Conservation (phyloP, 108 stramenopile species). For the Cyclostephanos tholiformis region DNA sequence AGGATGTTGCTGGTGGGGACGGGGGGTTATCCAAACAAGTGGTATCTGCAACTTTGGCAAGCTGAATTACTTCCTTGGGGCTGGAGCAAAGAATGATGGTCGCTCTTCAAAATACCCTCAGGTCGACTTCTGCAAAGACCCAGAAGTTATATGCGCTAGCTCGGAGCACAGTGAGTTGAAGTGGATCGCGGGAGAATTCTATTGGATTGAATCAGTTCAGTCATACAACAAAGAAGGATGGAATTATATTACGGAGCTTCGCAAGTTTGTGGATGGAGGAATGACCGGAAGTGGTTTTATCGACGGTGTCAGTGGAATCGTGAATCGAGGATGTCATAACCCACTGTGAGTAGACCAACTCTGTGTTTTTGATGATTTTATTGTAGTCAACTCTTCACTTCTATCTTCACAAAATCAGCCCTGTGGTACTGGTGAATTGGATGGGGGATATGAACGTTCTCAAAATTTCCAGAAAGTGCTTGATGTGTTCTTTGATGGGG, state of each 20-base stretch:
- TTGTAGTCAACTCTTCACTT: background rate
- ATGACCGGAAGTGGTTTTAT: constrained; percentile 27
- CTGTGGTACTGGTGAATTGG: constrained; percentile 31
- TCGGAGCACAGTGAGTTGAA: constrained; percentile 40
- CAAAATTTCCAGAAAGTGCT: constrained; percentile 44
- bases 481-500: background rate
- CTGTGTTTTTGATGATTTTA: background rate
- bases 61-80: constrained; percentile 40
- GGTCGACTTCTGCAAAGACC: constrained; percentile 43
- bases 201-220: constrained; percentile 38
- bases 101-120: constrained; percentile 29
- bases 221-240: constrained; percentile 35
- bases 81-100: constrained; percentile 26
- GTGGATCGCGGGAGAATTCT: constrained; percentile 51
- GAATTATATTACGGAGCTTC: constrained; percentile 29
- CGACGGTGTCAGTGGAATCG: constrained; percentile 32
- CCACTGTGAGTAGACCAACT: constrained; percentile 11
- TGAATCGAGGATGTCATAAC: constrained; percentile 24
- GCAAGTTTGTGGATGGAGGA: constrained; percentile 33
- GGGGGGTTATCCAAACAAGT: constrained; percentile 49
- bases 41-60: constrained; percentile 44
- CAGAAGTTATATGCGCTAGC: constrained; percentile 33
- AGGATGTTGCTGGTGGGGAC: constrained; percentile 56
- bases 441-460: constrained; percentile 31
- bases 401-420: constrained; percentile 9